A percentile compares a stretch with the other conserved stretches of the same genome.
phyloP scores from a whole-genome alignment of 2,329 filamentous ascomycete species.

The Ascosphaera apis region DNA sequence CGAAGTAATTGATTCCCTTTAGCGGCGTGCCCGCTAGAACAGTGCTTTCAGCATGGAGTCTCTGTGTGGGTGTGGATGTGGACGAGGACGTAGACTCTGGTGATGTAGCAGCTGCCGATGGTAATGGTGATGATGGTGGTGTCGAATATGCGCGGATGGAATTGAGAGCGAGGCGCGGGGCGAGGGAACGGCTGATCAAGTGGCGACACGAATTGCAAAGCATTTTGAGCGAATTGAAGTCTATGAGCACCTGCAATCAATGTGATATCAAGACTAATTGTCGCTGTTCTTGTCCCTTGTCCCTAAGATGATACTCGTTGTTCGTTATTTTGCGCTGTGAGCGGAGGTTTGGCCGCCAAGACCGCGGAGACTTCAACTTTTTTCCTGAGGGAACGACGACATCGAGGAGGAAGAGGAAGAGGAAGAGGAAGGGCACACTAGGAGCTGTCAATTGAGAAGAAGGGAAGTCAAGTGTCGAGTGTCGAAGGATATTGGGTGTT shows the following conservation, averaged over 20 bases:
- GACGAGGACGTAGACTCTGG: neutral
- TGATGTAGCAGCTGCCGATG: neutral
- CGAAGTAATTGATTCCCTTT: constrained; percentile 23
- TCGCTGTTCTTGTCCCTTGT: too few relatives aligned
- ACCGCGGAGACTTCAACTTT: neutral
- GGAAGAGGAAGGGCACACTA: constrained; percentile 1
- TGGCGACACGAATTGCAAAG: neutral
- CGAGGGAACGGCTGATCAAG: neutral
- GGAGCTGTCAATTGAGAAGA: neutral
- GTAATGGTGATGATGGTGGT: neutral
- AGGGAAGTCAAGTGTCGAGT: too few relatives aligned
- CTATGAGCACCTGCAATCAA: too few relatives aligned
- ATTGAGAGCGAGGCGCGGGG: neutral
- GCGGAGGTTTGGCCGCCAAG: neutral
- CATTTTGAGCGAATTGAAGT: neutral
- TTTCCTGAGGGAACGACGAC: neutral
- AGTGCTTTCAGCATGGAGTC: constrained; percentile 13
- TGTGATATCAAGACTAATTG: too few relatives aligned
- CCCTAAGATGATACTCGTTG: too few relatives aligned
- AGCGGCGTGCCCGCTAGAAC: constrained; percentile 18
- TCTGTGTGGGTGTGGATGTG: neutral
- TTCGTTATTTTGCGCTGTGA: neutral
- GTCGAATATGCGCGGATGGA: neutral
- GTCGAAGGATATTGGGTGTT: too few relatives aligned
- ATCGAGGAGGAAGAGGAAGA: constrained; percentile 1